Evolutionary conservation across 257 asterid genomes (phyloP), one percentile per base, ranked within the genome.

Genomic region (Echium plantagineum): DNA sequence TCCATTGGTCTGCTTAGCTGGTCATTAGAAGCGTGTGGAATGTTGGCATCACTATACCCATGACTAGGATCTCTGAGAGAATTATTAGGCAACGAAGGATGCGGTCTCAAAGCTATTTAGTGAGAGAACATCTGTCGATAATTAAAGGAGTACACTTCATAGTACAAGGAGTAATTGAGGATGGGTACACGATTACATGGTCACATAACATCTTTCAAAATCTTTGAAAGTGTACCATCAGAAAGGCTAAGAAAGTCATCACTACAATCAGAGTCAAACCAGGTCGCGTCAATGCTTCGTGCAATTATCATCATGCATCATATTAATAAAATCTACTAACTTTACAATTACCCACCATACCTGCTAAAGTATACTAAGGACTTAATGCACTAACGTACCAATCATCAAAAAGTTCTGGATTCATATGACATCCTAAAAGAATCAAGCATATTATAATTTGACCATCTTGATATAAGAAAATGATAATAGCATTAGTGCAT

Each of bases 241-340:
- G 97, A 82, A 56, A 84, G 76, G 61, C 97, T 89, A 60, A 79
- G 94, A 71, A 80, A 93, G 71, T 93, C 99, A 24, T 89, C 96
- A 21, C 97, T 89, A 75, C 87, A 82, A 53, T 93, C 80, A 65
- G 97, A 79, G 72, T 93, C 97, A 20, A 72, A 89, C 97, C 99
- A 93, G 9, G 94, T 81, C 80, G 86, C 99, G 60, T 93, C 97
- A 20, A 52, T 68, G 54, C 78, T 80, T 59, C 94, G 97, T 89
- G 80, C 56, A 55, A 63, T 24, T 57, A n/a, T n/a, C n/a, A n/a
- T n/a, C n/a, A n/a, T n/a, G n/a, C n/a, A n/a, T n/a, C n/a, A n/a
- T n/a, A n/a, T n/a, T n/a, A n/a, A n/a, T n/a, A n/a, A n/a, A n/a
- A n/a, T n/a, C n/a, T n/a, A n/a, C n/a, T n/a, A n/a, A n/a, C n/a